Evolutionary conservation across 805 yeast genomes (phyloP).

Genomic region (Nakazawaea anatomiae): DNA sequence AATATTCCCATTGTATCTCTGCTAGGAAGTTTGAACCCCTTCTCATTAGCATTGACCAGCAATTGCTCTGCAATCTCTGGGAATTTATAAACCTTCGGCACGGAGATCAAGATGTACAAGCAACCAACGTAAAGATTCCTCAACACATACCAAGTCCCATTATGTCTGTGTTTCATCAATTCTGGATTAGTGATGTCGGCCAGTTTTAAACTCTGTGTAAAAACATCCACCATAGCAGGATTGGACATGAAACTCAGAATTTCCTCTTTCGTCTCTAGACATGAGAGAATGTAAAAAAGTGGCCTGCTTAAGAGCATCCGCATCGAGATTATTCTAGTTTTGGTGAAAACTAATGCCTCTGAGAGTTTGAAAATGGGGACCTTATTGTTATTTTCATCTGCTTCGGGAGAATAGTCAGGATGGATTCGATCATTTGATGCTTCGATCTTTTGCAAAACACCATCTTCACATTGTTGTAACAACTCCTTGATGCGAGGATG

Average conservation of each 20-base stretch:
- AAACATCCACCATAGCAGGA: constrained; percentile 12
- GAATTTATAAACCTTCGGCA: constrained; percentile 1
- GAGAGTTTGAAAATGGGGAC: constrained; percentile 22
- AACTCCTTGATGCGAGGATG: constrained; percentile 22
- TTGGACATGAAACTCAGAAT: constrained; percentile 17
- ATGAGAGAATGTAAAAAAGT: constrained; percentile 25
- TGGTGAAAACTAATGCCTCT: constrained; percentile 32
- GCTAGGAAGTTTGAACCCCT: background rate
- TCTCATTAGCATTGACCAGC: background rate
- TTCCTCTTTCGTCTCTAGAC: constrained; percentile 11
- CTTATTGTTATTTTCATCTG: constrained; percentile 25
- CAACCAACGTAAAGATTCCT: constrained; percentile 26
- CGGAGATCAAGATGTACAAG: constrained; percentile 5
- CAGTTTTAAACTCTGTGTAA: constrained; percentile 9
- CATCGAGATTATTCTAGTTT: constrained; percentile 29
- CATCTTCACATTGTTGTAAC: constrained; percentile 9
- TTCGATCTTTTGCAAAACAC: constrained; percentile 20
- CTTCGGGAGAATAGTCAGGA: constrained; percentile 24
- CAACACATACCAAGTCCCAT: constrained; percentile 34
- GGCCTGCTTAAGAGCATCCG: constrained; percentile 30
- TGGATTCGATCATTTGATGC: background rate
- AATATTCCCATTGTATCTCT: constrained; percentile 2
- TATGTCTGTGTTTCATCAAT: constrained; percentile 31
- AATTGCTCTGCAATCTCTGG: constrained; percentile 1
- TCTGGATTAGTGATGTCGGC: constrained; percentile 32